Conservation (phyloP, 148 eudicot genomes). For the Talinum fruticosum region DNA sequence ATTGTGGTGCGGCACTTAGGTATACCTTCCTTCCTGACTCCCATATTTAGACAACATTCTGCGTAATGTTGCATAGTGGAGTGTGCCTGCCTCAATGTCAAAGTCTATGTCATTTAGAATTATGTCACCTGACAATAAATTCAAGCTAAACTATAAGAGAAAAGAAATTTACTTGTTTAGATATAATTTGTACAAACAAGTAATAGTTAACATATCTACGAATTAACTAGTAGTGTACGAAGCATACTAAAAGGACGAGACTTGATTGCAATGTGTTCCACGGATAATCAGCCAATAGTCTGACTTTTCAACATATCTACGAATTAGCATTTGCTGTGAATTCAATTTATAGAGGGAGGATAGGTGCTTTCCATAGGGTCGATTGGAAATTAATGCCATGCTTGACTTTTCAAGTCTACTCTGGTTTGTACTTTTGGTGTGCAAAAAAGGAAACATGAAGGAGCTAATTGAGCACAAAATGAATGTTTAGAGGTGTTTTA, state of each 20-base stretch:
- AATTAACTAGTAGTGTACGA: too few relatives aligned
- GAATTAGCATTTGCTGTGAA: slow-evolving; percentile 27
- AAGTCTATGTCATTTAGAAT: slow-evolving; percentile 32
- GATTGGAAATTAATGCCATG: too few relatives aligned
- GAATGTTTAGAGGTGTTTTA: too few relatives aligned
- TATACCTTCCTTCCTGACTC: slow-evolving; percentile 24
- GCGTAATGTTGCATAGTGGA: slow-evolving; percentile 19
- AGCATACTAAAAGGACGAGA: slow-evolving; percentile 20
- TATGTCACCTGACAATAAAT: slow-evolving; percentile 14
- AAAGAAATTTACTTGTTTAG: too few relatives aligned
- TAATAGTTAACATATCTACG: too few relatives aligned
- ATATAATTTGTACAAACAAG: too few relatives aligned
- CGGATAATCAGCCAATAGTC: slow-evolving; percentile 21
- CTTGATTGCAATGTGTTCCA: slow-evolving; percentile 18
- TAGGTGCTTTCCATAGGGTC: too few relatives aligned
- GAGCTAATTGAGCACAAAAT: too few relatives aligned
- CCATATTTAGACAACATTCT: slow-evolving; percentile 1
- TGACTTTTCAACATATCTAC: slow-evolving; percentile 18
- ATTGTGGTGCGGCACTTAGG: slow-evolving; percentile 33
- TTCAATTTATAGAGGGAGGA: too few relatives aligned
- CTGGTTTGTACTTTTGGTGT: too few relatives aligned
- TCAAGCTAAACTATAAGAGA: background rate
- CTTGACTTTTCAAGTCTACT: too few relatives aligned
- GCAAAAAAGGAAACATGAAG: too few relatives aligned
- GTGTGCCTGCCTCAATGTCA: slow-evolving; percentile 30